A percentile compares a stretch with the other conserved stretches of the same genome.
Conservation (phyloP, 202 grass and related monocot species). For the Saccharum hybrid region DNA sequence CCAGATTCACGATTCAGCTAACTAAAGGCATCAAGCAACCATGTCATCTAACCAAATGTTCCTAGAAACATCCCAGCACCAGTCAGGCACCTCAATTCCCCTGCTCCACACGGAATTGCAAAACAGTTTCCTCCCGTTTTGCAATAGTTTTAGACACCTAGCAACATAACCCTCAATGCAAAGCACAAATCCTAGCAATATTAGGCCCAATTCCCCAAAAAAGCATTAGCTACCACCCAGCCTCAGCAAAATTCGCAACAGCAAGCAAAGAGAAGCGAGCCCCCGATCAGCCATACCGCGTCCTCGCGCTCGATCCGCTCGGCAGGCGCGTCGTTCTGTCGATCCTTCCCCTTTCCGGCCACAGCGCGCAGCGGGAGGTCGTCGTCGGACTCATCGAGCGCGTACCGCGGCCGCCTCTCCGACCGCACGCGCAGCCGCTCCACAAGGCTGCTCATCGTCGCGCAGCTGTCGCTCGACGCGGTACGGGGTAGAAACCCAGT, state of each 20-base stretch:
- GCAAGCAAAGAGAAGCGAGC: constrained; percentile 32
- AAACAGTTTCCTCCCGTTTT: constrained; percentile 14
- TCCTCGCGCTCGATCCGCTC: constrained; percentile 78
- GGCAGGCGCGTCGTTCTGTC: constrained; percentile 45
- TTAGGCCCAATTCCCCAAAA: constrained; percentile 1
- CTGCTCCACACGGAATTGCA: constrained; percentile 25
- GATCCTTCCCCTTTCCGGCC: constrained; percentile 56
- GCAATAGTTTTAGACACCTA: constrained; percentile 9
- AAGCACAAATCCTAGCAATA: constrained; percentile 23
- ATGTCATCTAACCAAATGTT: neutral
- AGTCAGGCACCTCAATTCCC: constrained; percentile 8
- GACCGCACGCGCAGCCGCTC: constrained; percentile 96
- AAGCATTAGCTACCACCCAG: constrained; percentile 11
- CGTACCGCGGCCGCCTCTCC: constrained; percentile 88
- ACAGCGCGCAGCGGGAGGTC: constrained; percentile 57
- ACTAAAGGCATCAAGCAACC: neutral
- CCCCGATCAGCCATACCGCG: constrained; percentile 54
- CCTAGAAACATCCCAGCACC: constrained; percentile 1
- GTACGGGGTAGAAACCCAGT: neutral
- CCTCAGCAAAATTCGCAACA: constrained; percentile 29
- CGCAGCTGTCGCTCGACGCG: neutral
- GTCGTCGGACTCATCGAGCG: constrained; percentile 86
- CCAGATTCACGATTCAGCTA: constrained; percentile 33
- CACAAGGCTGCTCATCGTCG: constrained; percentile 92
- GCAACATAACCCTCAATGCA: neutral